Evolutionary conservation across 371 early-diverging fungal genomes (phyloP), one percentile per base, ranked within the genome.

Genomic region (Chytridiales sp.): DNA sequence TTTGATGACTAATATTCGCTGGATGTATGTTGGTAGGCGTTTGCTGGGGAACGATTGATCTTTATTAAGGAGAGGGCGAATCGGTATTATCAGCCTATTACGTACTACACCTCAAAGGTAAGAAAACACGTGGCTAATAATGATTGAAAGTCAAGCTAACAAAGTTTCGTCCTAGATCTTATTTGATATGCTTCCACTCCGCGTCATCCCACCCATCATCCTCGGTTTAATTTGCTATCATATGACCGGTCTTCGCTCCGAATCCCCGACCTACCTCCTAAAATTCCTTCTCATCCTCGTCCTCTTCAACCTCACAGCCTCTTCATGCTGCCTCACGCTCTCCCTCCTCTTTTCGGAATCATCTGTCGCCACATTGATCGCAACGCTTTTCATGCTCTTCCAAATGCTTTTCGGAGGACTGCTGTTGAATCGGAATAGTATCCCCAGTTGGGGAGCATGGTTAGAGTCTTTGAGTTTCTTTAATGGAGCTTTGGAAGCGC

Each of bases 371-470:
- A 89, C 85, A 61, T 71, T 96, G 34, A 56, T 92, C 43, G 82
- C 85, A 9, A 87, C 86, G 19, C 77, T 96, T 51, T 77, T 88
- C 27, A 90, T 94, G 81, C 77, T 96, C 17, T 92, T 93, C 70
- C 86, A 87, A 35, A 91, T 96, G 88, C 66, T 94, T 27, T 94
- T 94, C 76, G 91, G 90, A 8, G 95, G 95, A 1, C 75, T 94
- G n/a, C 72, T 96, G 52, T 71, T 96, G 54, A 94, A 94, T 79
- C 87, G 87, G 70, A 83, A 82, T 22, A 51, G 56, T 6, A 68
- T 92, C 31, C 77, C 53, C 5, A 11, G 9, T 6, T 41, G 32
- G 2, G 42, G 44, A 0, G 27, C n/a, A 1, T 91, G 90, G 82
- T 63, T 94, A n/a, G 83, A 88, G 51, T 74, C 85, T 31, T 50